Conservation (phyloP, 177 flowering plant genomes). For the Telopea speciosissima region DNA sequence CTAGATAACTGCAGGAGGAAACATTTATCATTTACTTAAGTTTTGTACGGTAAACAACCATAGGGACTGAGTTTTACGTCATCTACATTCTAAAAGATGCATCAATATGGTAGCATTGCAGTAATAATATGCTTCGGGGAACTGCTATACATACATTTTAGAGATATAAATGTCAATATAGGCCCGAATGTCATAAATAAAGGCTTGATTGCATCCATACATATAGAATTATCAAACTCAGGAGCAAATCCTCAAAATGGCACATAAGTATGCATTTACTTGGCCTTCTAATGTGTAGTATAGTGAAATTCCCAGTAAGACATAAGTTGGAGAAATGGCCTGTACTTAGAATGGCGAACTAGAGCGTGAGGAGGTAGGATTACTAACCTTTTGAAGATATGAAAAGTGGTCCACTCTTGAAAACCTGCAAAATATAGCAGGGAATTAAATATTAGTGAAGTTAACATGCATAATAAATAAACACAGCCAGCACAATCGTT, state of each 20-base stretch:
- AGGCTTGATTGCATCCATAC: neutral
- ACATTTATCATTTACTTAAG: neutral
- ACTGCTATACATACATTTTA: too few species aligned
- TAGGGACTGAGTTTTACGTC: neutral
- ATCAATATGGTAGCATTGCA: neutral
- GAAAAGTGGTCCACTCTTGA: constrained; percentile 98
- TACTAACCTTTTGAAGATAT: constrained; percentile 92
- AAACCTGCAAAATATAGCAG: constrained; percentile 48
- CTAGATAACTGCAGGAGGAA: neutral
- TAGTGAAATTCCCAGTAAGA: neutral
- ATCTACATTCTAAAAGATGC: neutral
- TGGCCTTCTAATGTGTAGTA: neutral
- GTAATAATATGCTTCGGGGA: neutral
- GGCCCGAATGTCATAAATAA: neutral
- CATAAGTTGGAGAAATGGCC: neutral
- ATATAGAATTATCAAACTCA: neutral
- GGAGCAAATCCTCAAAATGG: neutral
- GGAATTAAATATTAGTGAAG: neutral
- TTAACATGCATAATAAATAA: neutral
- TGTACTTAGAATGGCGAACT: neutral
- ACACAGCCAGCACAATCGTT: too few species aligned
- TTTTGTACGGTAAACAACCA: too few species aligned
- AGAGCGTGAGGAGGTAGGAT: neutral
- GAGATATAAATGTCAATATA: neutral
- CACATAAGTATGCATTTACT: neutral